Evolutionary conservation across 176 grass and related monocot species (phyloP), one percentile per base, ranked within the genome.

Genomic region (Ampelocalamus luodianensis): DNA sequence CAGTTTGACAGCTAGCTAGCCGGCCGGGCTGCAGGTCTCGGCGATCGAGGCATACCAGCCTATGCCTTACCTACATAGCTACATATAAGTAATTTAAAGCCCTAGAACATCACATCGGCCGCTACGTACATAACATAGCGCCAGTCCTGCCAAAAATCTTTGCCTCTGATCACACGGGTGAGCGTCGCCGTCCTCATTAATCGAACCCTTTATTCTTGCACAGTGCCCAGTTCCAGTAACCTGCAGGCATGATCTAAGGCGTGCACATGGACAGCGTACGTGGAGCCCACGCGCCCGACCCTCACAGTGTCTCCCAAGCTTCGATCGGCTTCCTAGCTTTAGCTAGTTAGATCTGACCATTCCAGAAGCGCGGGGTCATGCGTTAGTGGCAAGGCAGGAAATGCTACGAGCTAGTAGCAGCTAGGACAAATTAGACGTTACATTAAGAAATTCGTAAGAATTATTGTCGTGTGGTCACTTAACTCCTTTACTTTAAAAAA

Each of bases 151-250:
- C 83, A 81, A 86, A 89, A 89, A 82, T 77, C 67, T 86, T 71
- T 86, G 69, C 64, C 72, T 77, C 78, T 43, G 71, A 71, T 77
- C 83, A 88, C 88, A 86, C 78, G 83, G 88, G 83, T 72, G 36
- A 79, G 72, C 79, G 88, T 72, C 78, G 55, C 72, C 88, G 71
- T 82, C 78, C 71, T 65, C 63, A 81, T 81, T 85, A 76, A 90
- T 71, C 22, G 29, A 53, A 38, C 22, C 63, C 63, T 81, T 85
- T 85, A 85, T 85, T 89, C 88, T 29, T 44, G 72, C 65, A 90
- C 83, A 82, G 88, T 54, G 88, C 45, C 44, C 83, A 65, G 32
- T 40, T 49, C 20, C 78, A 77, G 88, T 53, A 44, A 46, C 85
- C 58, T 54, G 45, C 68, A 61, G 78, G 45, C 69, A 81, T 81